Evolutionary conservation across 345 rosid species (phyloP).

Genomic region (Angophora floribunda): DNA sequence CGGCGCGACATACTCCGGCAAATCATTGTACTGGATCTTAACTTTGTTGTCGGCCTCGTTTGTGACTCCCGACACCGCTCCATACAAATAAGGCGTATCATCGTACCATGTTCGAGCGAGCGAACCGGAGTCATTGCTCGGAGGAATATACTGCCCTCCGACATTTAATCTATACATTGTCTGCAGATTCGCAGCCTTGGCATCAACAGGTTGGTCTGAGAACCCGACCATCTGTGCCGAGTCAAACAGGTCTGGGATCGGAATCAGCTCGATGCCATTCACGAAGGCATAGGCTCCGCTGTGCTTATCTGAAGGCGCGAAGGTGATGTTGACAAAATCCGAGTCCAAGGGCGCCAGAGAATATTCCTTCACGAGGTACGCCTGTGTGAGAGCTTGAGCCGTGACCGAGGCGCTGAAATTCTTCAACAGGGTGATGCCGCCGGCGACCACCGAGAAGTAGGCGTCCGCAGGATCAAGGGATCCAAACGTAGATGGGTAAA

Average conservation of each 20-base stretch:
- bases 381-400: conserved; percentile 59
- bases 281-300: conserved; percentile 43
- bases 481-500: conserved; percentile 54
- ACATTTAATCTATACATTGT: conserved; percentile 67
- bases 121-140: conserved; percentile 46
- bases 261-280: conserved; percentile 64
- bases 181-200: conserved; percentile 23
- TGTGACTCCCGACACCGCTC: conserved; percentile 38
- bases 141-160: conserved; percentile 53
- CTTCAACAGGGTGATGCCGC: conserved; percentile 38
- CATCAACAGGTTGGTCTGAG: conserved; percentile 22
- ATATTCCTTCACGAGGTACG: conserved; percentile 58
- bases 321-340: conserved; percentile 25
- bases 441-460: conserved; percentile 47
- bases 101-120: conserved; percentile 58
- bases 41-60: neutral
- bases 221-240: conserved; percentile 39
- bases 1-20: conserved; percentile 42
- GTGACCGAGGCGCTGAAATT: conserved; percentile 74
- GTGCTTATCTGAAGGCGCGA: conserved; percentile 39
- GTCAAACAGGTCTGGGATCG: conserved; percentile 49
- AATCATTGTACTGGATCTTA: conserved; percentile 18
- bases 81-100: conserved; percentile 46
- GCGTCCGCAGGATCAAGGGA: conserved; percentile 33
- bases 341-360: conserved; percentile 31